Evolutionary conservation across 192 early-diverging fungal species (phyloP).

Genomic region (Dispira simplex): DNA sequence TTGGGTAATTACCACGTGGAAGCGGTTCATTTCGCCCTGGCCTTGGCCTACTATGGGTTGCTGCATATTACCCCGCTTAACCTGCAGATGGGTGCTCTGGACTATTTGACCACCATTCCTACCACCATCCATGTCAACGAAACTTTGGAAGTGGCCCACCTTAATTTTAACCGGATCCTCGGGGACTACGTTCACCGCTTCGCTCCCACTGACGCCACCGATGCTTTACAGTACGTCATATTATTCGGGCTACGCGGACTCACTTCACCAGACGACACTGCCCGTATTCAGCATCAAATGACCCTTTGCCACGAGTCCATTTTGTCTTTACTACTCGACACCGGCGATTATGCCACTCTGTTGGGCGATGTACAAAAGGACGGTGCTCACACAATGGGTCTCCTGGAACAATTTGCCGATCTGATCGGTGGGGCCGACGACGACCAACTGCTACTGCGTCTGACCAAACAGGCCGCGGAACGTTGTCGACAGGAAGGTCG

Average conservation of each 20-base stretch:
- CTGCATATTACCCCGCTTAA: slow-evolving; percentile 24
- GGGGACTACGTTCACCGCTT: slow-evolving; percentile 19
- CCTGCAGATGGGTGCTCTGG: slow-evolving; percentile 6
- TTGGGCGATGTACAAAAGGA: slow-evolving; percentile 36
- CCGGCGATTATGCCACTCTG: slow-evolving; percentile 35
- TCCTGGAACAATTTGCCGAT: slow-evolving; percentile 48
- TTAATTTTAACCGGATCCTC: slow-evolving; percentile 21
- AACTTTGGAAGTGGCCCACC: slow-evolving; percentile 15
- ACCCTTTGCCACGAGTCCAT: slow-evolving; percentile 31
- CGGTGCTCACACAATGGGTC: slow-evolving; percentile 27
- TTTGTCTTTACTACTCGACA: slow-evolving; percentile 42
- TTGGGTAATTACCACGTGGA: slow-evolving; percentile 49
- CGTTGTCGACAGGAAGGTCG: slow-evolving; percentile 50
- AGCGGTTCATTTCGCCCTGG: slow-evolving; percentile 82
- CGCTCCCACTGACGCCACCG: slow-evolving; percentile 11
- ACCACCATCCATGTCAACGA: slow-evolving; percentile 2
- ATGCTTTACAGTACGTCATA: slow-evolving; percentile 11
- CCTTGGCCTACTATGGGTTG: slow-evolving; percentile 62
- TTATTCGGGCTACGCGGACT: slow-evolving; percentile 5
- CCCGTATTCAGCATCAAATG: slow-evolving; percentile 26
- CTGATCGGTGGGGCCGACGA: slow-evolving; percentile 40
- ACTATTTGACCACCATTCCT: slow-evolving; percentile 8
- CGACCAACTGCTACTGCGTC: slow-evolving; percentile 39
- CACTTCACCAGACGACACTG: not conserved
- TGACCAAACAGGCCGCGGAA: slow-evolving; percentile 52